A percentile compares a stretch with the other conserved stretches of the same genome.
Conservation (phyloP, 176 grass and related monocot species). For the Tillandsia fasciculata region DNA sequence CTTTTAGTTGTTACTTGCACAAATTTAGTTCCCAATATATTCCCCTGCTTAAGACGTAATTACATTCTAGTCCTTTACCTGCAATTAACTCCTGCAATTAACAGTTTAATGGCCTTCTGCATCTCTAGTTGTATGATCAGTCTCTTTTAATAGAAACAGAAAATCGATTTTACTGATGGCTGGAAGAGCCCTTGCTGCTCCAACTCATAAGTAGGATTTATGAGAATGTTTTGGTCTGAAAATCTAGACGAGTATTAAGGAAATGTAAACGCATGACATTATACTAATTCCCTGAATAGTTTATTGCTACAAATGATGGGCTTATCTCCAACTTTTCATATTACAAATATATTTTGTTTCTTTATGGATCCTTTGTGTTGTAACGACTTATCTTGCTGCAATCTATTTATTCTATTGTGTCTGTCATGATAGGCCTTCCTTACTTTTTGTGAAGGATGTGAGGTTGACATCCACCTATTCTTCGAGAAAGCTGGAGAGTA, state of each 20-base stretch:
- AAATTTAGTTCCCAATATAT: too few species aligned
- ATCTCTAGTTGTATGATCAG: too few species aligned
- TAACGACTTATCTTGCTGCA: slow-evolving; percentile 6
- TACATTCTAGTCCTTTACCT: too few species aligned
- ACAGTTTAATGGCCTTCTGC: too few species aligned
- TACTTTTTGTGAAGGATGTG: slow-evolving; percentile 86
- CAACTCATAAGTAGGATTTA: background rate
- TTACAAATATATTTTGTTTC: too few species aligned
- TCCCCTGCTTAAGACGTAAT: too few species aligned
- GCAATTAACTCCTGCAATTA: too few species aligned
- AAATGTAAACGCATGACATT: background rate
- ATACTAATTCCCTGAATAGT: too few species aligned
- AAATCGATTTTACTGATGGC: background rate
- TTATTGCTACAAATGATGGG: too few species aligned
- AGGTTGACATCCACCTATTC: slow-evolving; percentile 73
- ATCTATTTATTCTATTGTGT: slow-evolving; percentile 2
- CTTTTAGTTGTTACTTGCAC: too few species aligned
- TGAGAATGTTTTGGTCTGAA: background rate
- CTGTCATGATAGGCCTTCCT: slow-evolving; percentile 62
- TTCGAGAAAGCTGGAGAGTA: slow-evolving; percentile 88
- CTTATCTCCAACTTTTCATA: too few species aligned
- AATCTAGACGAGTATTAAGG: background rate
- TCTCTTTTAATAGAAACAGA: background rate
- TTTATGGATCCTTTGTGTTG: slow-evolving; percentile 9
- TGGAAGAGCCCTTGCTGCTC: background rate